Evolutionary conservation across 176 grass and related monocot species (phyloP), one percentile per base, ranked within the genome.

Genomic region (Avena eriantha): DNA sequence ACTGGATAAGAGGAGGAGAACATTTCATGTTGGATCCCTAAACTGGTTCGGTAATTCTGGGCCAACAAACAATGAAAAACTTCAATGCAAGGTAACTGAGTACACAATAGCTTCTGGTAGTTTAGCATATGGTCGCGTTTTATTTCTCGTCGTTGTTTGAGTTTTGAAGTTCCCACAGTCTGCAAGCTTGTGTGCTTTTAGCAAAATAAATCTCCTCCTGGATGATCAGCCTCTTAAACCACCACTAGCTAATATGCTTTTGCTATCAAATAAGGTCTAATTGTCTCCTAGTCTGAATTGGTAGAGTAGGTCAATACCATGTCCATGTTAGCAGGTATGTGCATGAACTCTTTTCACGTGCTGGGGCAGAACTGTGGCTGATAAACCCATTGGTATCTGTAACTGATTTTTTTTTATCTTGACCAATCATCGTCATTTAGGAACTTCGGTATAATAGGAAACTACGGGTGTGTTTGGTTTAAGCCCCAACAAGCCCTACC

Each of bases 41-140:
- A 94, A 86, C 23, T 96, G 94, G 97, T 99, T 99, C 77, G 82
- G 63, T 23, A 77, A 80, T 90, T 88, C 80, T 54, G 75, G 79
- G 19, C 94, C 94, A 46, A 7, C 29, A 90, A 70, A 88, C 19
- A 78, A 74, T 49, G 77, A 93, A 24, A 76, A 82, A 58, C 82
- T 96, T 29, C 86, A 65, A 80, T 99, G 97, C 94, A 99, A 99
- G 97, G 97, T 99, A 89, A 34, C n/a, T 84, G 5, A 48, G 18
- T 64, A 8, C 29, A 43, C 4, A 57, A 23, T 87, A 76, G 29
- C 39, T 50, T 79, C 10, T 34, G 47, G 35, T 7, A 73, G 21
- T 79, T 6, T n/a, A 55, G 35, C 79, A 54, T 41, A n/a, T 56
- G 5, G 10, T 60, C 29, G 1, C 31, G 22, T 74, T 54, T 45